Conservation (phyloP, 2,329 filamentous ascomycete species). For the Amauroascus verrucosus region DNA sequence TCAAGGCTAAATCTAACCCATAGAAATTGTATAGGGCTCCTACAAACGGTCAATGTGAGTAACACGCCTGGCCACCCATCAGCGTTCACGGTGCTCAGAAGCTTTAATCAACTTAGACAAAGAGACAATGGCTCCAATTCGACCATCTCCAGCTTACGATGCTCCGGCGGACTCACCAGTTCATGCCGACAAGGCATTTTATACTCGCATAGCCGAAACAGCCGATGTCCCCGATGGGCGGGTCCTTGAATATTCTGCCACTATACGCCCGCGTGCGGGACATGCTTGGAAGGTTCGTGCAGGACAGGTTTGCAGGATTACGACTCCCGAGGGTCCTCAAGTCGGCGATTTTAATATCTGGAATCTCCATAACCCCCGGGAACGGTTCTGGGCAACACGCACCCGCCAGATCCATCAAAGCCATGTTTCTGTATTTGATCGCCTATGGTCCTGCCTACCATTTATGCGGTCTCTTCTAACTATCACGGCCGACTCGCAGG, state of each 20-base stretch:
- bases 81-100: background rate
- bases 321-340: conserved; percentile 66
- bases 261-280: conserved; percentile 62
- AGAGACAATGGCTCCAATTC: conserved; percentile 15
- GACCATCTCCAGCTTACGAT: conserved; percentile 32
- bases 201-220: conserved; percentile 30
- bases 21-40: too few relatives aligned
- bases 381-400: conserved; percentile 71
- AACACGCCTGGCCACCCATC: too few relatives aligned
- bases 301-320: conserved; percentile 60
- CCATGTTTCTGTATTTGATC: conserved; percentile 61
- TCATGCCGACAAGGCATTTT: conserved; percentile 29
- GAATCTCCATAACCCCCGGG: conserved; percentile 64
- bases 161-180: conserved; percentile 29
- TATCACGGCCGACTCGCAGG: conserved; percentile 57
- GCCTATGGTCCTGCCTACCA: conserved; percentile 67
- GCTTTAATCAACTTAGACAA: background rate
- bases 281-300: conserved; percentile 60
- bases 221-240: conserved; percentile 25
- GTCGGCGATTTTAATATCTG: conserved; percentile 78
- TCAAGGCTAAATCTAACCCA: too few relatives aligned
- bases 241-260: conserved; percentile 40
- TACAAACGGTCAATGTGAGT: background rate
- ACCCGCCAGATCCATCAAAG: conserved; percentile 69
- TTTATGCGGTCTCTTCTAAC: conserved; percentile 67